A percentile compares a stretch with the other conserved stretches of the same genome.
Evolutionary conservation across 106 monocot genomes (phyloP).

Genomic region (Dioscorea zingiberensis): DNA sequence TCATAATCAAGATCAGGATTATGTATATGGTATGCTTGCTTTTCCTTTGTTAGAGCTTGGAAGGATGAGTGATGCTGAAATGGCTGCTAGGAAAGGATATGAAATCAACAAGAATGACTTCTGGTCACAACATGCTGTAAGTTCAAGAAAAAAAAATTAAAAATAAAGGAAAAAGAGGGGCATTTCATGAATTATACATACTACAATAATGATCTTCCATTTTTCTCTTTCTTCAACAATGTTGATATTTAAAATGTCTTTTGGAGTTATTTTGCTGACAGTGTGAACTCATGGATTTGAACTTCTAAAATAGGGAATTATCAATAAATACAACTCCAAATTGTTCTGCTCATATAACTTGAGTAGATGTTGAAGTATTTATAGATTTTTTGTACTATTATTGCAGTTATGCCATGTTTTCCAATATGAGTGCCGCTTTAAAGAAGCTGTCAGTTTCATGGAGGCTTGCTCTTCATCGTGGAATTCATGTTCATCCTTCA

Average conservation of each 20-base stretch:
- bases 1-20: slow-evolving; percentile 47
- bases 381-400: not conserved
- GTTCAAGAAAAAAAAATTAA: not conserved
- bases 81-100: slow-evolving; percentile 58
- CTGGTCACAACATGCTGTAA: slow-evolving; percentile 82
- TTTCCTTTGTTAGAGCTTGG: slow-evolving; percentile 85
- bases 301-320: too few species aligned
- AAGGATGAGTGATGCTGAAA: slow-evolving; percentile 74
- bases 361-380: not conserved
- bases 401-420: slow-evolving; percentile 75
- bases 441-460: slow-evolving; percentile 84
- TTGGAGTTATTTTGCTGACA: too few species aligned
- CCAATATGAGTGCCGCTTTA: slow-evolving; percentile 74
- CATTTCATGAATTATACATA: too few species aligned
- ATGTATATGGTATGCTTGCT: slow-evolving; percentile 76
- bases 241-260: too few species aligned
- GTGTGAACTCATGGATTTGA: too few species aligned
- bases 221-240: too few species aligned
- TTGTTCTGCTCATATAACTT: too few species aligned
- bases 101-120: slow-evolving; percentile 51
- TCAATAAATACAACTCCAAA: too few species aligned
- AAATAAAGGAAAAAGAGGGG: too few species aligned
- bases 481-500: slow-evolving; percentile 67
- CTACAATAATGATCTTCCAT: too few species aligned
- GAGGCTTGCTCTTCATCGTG: slow-evolving; percentile 64